Percentiles rank a stretch among this genome's conserved stretches.
Conservation (phyloP, 129 eudicot genomes). For the Centaurea solstitialis region DNA sequence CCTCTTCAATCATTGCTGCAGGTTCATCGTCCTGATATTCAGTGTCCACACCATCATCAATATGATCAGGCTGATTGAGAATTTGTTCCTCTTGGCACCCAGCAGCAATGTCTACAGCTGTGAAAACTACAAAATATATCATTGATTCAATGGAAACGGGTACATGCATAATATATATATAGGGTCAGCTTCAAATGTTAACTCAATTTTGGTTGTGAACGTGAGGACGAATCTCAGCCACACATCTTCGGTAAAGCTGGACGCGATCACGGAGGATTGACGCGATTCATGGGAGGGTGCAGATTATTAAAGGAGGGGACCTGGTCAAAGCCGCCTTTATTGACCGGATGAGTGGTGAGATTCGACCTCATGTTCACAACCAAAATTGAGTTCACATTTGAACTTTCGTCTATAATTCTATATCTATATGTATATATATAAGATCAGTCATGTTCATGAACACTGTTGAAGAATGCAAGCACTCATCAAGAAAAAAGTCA, state of each 20-base stretch:
- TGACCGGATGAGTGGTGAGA: too few relatives aligned
- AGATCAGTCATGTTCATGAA: background rate
- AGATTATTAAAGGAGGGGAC: too few relatives aligned
- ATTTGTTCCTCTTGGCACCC: conserved; percentile 55
- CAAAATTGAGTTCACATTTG: too few relatives aligned
- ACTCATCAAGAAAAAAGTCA: background rate
- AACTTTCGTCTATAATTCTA: too few relatives aligned
- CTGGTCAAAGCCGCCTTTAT: too few relatives aligned
- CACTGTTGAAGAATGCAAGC: background rate
- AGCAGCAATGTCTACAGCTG: conserved; percentile 35
- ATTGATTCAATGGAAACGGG: background rate
- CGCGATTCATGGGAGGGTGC: too few relatives aligned
- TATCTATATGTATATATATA: background rate
- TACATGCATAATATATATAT: background rate
- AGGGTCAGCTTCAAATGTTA: too few relatives aligned
- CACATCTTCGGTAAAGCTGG: too few relatives aligned
- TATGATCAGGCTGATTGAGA: conserved; percentile 33
- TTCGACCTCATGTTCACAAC: too few relatives aligned
- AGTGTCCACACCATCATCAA: conserved; percentile 53
- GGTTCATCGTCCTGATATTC: conserved; percentile 66
- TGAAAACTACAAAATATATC: background rate
- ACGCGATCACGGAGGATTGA: too few relatives aligned
- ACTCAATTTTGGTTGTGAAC: too few relatives aligned
- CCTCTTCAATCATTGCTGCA: conserved; percentile 64
- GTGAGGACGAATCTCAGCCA: too few relatives aligned